Evolutionary conservation across 2,329 filamentous ascomycete species (phyloP).

Genomic region (Amesomyces nigricolor): DNA sequence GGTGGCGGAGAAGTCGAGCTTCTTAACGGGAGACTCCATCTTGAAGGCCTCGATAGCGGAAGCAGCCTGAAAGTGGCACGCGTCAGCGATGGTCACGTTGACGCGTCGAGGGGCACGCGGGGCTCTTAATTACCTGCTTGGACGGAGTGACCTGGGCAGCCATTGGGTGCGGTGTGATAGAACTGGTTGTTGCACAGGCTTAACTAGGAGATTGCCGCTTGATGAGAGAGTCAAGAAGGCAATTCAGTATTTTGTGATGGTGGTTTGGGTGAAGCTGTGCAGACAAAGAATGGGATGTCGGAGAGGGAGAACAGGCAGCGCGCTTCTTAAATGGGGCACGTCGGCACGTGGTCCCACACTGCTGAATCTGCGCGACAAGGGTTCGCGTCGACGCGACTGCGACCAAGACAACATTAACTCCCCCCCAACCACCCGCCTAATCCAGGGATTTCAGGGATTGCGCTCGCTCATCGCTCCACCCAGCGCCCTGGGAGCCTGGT

Average conservation of each 20-base stretch:
- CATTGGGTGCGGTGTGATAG: conserved; percentile 48
- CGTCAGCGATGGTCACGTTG: conserved; percentile 31
- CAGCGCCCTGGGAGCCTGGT: background rate
- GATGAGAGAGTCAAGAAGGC: conserved; percentile 11
- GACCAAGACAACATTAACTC: conserved; percentile 12
- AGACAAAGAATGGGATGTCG: conserved; percentile 20
- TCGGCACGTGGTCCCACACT: conserved; percentile 23
- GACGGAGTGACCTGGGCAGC: conserved; percentile 62
- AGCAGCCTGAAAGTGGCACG: conserved; percentile 58
- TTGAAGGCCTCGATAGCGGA: conserved; percentile 82
- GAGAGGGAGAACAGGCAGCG: conserved; percentile 16
- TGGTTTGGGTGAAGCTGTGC: conserved; percentile 10
- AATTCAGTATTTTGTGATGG: conserved; percentile 13
- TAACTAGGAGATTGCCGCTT: conserved; percentile 4
- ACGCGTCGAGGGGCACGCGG: conserved; percentile 28
- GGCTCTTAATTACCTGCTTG: conserved; percentile 48
- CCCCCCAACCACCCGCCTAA: conserved; percentile 14
- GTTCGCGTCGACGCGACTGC: conserved; percentile 24
- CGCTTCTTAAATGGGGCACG: conserved; percentile 26
- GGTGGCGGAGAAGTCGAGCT: conserved; percentile 67
- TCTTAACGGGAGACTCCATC: conserved; percentile 90
- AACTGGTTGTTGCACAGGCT: background rate
- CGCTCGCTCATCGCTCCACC: conserved; percentile 14
- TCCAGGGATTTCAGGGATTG: background rate
- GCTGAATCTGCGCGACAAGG: conserved; percentile 20